Conservation (phyloP, 2,329 filamentous ascomycete genomes). For the Fusarium staphyleae region DNA sequence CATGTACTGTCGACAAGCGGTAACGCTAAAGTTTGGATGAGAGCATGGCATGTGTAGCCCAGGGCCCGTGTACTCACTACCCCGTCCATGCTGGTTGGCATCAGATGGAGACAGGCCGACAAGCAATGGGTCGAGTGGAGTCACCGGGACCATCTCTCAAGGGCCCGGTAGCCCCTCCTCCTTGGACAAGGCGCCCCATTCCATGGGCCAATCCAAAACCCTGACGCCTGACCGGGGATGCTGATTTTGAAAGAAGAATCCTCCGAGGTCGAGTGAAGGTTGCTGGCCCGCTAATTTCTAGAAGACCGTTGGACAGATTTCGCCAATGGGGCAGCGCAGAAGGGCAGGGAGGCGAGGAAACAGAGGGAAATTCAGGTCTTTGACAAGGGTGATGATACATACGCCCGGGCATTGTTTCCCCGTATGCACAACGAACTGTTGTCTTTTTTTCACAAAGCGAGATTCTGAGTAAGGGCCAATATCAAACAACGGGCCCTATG, state of each 20-base stretch:
- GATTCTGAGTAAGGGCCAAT: constrained; percentile 25
- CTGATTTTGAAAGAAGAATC: constrained; percentile 43
- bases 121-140: constrained; percentile 42
- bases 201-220: constrained; percentile 38
- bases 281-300: constrained; percentile 45
- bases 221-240: constrained; percentile 36
- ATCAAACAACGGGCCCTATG: constrained; percentile 24
- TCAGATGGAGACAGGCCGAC: constrained; percentile 38
- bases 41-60: constrained; percentile 31
- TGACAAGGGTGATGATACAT: constrained; percentile 32
- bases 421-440: constrained; percentile 15
- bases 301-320: constrained; percentile 41
- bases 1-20: constrained; percentile 42
- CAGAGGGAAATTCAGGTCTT: constrained; percentile 37
- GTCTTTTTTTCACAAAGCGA: constrained; percentile 1
- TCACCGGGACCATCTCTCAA: constrained; percentile 42
- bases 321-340: constrained; percentile 34
- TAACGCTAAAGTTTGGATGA: constrained; percentile 34
- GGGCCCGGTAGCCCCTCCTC: constrained; percentile 42
- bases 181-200: constrained; percentile 32
- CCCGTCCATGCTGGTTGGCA: constrained; percentile 35
- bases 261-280: constrained; percentile 41
- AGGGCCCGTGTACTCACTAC: constrained; percentile 38
- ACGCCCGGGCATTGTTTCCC: constrained; percentile 14
- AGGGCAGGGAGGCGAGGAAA: constrained; percentile 36